Conservation (phyloP, 345 rosid genomes). For the Citrus cavaleriei region DNA sequence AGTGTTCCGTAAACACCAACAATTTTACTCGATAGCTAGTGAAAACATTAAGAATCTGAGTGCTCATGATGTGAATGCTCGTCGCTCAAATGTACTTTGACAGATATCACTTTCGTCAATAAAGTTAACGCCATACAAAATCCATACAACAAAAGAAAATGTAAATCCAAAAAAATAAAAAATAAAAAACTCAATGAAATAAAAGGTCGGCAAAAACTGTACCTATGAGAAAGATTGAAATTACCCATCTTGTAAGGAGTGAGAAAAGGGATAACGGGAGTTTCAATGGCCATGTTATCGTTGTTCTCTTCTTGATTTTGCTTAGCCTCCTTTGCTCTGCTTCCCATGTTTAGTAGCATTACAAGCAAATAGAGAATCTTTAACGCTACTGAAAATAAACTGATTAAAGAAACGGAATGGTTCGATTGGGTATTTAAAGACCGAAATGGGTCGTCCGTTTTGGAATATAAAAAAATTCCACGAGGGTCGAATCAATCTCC, state of each 20-base stretch:
- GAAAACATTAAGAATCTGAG: too few relatives aligned
- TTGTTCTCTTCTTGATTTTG: not conserved
- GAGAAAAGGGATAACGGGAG: constrained; percentile 18
- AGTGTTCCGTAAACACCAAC: too few relatives aligned
- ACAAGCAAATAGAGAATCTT: too few relatives aligned
- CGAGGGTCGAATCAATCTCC: not conserved
- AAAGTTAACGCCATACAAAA: not conserved
- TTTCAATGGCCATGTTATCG: not conserved
- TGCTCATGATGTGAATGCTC: too few relatives aligned
- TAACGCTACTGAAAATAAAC: too few relatives aligned
- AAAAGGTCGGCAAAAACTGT: too few relatives aligned
- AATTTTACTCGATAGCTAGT: too few relatives aligned
- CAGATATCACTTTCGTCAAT: not conserved
- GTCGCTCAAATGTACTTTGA: too few relatives aligned
- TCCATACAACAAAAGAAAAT: not conserved
- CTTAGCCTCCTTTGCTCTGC: not conserved
- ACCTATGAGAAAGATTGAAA: constrained; percentile 39
- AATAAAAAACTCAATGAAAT: not conserved
- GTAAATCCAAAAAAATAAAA: not conserved
- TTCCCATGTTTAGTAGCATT: not conserved
- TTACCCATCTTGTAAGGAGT: constrained; percentile 34
- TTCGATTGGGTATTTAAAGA: not conserved
- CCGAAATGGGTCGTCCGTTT: not conserved
- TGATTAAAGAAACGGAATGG: not conserved
- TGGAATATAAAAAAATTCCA: not conserved